A percentile compares a stretch with the other conserved stretches of the same genome.
Evolutionary conservation across 2,329 filamentous ascomycete genomes (phyloP).

Genomic region (Chalaropsis thielavioides): DNA sequence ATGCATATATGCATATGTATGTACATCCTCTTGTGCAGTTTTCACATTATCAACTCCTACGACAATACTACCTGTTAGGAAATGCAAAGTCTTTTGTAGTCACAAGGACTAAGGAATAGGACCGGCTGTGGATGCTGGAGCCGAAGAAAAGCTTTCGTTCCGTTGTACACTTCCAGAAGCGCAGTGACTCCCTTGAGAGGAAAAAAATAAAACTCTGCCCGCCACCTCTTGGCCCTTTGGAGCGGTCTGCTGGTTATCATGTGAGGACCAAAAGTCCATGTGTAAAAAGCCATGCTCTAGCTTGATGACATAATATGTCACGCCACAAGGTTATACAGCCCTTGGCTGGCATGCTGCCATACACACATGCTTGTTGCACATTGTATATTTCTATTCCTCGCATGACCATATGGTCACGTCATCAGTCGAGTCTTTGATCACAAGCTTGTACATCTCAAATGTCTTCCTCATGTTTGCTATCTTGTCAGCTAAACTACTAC

Average conservation of each 20-base stretch:
- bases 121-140: not conserved
- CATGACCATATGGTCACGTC: not conserved
- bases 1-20: conserved; percentile 2
- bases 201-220: not conserved
- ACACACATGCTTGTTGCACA: not conserved
- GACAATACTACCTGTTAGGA: not conserved
- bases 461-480: not conserved
- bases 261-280: not conserved
- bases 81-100: not conserved
- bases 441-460: no score
- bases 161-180: not conserved
- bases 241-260: not conserved
- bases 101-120: not conserved
- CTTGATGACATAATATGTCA: not conserved
- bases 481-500: not conserved
- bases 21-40: not conserved
- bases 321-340: not conserved
- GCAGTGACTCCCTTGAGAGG: not conserved
- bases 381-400: not conserved
- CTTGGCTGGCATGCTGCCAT: not conserved
- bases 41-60: not conserved
- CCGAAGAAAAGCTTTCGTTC: not conserved
- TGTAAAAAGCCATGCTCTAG: not conserved
- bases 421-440: not conserved
- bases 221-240: not conserved